Percentiles rank a stretch among this genome's conserved stretches.
These are phyloP conservation scores for Solanum sparsipilum DNA, from an alignment of 257 asterid species.

Conservation along the genomic window DNA sequence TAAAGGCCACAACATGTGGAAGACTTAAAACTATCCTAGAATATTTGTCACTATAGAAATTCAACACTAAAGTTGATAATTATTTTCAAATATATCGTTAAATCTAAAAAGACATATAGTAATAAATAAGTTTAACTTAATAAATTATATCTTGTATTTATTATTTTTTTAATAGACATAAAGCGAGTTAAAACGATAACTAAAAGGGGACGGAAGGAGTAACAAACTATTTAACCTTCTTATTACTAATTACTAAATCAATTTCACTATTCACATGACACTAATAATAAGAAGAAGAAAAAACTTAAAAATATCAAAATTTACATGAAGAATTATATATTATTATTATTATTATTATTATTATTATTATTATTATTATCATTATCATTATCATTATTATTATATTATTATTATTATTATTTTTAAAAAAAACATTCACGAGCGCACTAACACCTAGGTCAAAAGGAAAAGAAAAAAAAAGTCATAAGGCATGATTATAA, in stretches of 20 bases:
- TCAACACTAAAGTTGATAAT: neutral
- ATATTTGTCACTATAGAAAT: neutral
- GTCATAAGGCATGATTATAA: neutral
- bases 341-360: no score
- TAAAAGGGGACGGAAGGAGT: neutral
- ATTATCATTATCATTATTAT: no score
- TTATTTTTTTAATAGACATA: neutral
- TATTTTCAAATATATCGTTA: neutral
- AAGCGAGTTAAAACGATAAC: neutral
- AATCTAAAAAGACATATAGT: neutral
- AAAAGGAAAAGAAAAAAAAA: neutral
- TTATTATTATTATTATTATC: no score
- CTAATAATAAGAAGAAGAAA: neutral
- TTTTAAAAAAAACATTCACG: neutral
- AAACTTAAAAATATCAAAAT: neutral
- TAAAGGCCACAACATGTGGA: neutral
- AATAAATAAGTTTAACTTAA: neutral
- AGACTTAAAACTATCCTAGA: neutral
- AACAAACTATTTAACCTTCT: neutral
- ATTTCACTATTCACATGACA: neutral
- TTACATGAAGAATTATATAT: neutral
- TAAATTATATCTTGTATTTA: neutral
- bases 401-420: no score
- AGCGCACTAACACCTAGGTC: conserved; percentile 1
- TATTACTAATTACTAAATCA: neutral